These are phyloP conservation scores for Nevesoporus exiguus DNA, from an alignment of 768 basidiomycete species.

Conservation along the genomic window DNA sequence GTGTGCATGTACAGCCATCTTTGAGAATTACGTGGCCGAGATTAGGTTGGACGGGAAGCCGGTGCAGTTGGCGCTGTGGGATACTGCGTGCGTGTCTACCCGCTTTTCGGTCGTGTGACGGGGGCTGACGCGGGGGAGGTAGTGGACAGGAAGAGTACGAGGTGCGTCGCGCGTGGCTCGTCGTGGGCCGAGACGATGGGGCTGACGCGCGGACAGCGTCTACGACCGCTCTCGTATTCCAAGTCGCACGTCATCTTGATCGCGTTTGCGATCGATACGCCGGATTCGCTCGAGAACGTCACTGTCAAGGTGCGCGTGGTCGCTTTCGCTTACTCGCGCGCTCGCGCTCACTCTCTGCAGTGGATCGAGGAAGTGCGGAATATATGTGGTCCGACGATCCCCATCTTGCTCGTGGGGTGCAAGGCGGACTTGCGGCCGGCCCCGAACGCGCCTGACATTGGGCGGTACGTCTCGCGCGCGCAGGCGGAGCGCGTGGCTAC, in stretches of 20 bases:
- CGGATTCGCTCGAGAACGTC: slow-evolving; percentile 96
- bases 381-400: slow-evolving; percentile 91
- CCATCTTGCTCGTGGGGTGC: slow-evolving; percentile 94
- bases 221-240: slow-evolving; percentile 95
- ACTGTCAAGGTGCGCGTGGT: slow-evolving; percentile 73
- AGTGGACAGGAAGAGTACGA: slow-evolving; percentile 99
- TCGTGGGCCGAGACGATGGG: neutral
- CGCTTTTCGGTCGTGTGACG: neutral
- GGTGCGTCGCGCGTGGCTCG: no score
- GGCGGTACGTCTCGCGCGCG: slow-evolving; percentile 66
- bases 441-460: slow-evolving; percentile 41
- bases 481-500: slow-evolving; percentile 81
- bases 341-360: slow-evolving; percentile 35
- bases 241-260: slow-evolving; percentile 99
- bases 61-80: slow-evolving; percentile 96
- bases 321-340: neutral
- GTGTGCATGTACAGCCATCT: slow-evolving; percentile 57
- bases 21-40: slow-evolving; percentile 99
- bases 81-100: slow-evolving; percentile 81
- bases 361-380: slow-evolving; percentile 98
- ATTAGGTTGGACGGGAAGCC: slow-evolving; percentile 97
- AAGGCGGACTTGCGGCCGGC: slow-evolving; percentile 88
- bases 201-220: slow-evolving; percentile 48
- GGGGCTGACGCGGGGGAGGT: neutral
- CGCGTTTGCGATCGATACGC: slow-evolving; percentile 93